These are phyloP conservation scores for Russula lepida DNA, from an alignment of 768 basidiomycete species.

Conservation along the genomic window DNA sequence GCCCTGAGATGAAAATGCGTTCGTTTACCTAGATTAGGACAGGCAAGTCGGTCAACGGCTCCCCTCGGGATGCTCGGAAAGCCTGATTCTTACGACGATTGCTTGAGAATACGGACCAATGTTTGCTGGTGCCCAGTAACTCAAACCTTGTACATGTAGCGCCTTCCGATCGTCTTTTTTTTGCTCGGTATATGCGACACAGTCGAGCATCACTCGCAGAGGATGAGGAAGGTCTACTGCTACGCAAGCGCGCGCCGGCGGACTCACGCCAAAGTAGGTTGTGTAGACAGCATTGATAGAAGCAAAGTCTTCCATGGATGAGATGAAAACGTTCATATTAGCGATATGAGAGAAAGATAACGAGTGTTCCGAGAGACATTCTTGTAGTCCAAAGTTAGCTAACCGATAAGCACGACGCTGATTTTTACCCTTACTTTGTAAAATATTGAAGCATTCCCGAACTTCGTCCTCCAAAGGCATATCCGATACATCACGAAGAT, in stretches of 20 bases:
- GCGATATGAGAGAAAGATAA: conserved; percentile 52
- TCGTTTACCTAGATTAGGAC: conserved; percentile 48
- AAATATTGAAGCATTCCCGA: conserved; percentile 48
- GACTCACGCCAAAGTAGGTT: conserved; percentile 80
- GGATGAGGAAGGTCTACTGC: conserved; percentile 59
- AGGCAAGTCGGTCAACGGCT: background rate
- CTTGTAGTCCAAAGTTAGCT: conserved; percentile 31
- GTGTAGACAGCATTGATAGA: conserved; percentile 71
- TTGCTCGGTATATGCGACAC: conserved; percentile 53
- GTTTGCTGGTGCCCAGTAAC: conserved; percentile 99
- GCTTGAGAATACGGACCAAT: conserved; percentile 98
- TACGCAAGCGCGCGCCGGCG: conserved; percentile 93
- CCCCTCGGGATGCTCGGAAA: background rate
- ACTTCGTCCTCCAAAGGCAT: conserved; percentile 65
- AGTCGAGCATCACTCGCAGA: conserved; percentile 62
- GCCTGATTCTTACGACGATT: conserved; percentile 45
- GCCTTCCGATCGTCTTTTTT: conserved; percentile 48
- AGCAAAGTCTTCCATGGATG: conserved; percentile 74
- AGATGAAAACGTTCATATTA: conserved; percentile 76
- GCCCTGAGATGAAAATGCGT: conserved; percentile 85
- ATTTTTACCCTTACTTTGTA: conserved; percentile 44
- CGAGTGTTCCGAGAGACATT: conserved; percentile 38
- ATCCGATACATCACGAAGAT: conserved; percentile 16
- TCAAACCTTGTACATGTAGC: conserved; percentile 89
- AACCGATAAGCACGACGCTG: background rate